These are phyloP conservation scores for Picea sitchensis DNA, from an alignment of 75 land plant genomes.

Conservation along the genomic window DNA sequence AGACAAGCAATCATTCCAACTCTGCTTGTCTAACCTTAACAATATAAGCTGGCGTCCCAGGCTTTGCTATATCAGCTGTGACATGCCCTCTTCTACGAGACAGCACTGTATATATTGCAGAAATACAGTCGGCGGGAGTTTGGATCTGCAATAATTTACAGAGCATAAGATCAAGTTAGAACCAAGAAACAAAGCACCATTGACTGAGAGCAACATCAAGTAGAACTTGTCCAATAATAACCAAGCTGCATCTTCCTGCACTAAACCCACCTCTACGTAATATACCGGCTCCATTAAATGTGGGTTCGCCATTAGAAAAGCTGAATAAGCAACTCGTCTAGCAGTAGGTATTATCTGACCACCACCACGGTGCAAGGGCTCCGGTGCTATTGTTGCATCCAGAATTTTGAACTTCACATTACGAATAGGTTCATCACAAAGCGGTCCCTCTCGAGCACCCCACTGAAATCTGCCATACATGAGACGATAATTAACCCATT, in stretches of 20 bases:
- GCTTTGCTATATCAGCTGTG: conserved; percentile 92
- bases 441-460: conserved; percentile 99
- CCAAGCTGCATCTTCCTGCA: not conserved
- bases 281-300: conserved; percentile 98
- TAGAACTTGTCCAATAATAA: not conserved
- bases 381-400: conserved; percentile 94
- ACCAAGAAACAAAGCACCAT: not conserved
- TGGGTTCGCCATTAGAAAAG: conserved; percentile 98
- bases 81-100: conserved; percentile 97
- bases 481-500: not conserved
- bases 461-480: conserved; percentile 79
- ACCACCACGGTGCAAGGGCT: conserved; percentile 95
- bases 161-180: not conserved
- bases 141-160: conserved; percentile 67
- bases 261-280: conserved; percentile 82
- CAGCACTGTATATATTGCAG: conserved; percentile 94
- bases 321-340: conserved; percentile 97
- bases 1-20: not conserved
- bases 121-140: conserved; percentile 99
- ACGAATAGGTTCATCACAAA: conserved; percentile 98
- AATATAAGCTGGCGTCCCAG: conserved; percentile 98
- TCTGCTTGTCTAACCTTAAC: conserved; percentile 68
- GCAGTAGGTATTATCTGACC: conserved; percentile 99
- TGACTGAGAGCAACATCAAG: too few relatives aligned
- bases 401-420: conserved; percentile 98